A percentile compares a stretch with the other conserved stretches of the same genome.
These are phyloP conservation scores for Apiospora saccharicola DNA, from an alignment of 2,329 filamentous ascomycete species.

Conservation along the genomic window DNA sequence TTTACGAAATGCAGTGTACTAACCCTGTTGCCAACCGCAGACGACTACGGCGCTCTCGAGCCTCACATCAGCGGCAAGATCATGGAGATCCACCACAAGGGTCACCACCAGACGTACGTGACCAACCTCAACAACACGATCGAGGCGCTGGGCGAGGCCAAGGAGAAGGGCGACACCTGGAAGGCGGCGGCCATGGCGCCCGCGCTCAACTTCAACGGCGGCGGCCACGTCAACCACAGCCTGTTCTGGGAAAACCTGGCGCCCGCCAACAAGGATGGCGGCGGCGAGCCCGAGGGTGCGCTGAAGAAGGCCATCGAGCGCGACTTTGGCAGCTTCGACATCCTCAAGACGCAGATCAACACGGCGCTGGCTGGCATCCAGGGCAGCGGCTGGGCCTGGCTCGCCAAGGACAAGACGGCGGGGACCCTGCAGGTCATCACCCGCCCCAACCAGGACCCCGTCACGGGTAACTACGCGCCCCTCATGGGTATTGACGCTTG, in stretches of 20 bases:
- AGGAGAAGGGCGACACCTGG: conserved; percentile 55
- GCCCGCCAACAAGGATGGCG: conserved; percentile 40
- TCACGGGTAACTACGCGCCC: conserved; percentile 55
- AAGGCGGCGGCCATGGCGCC: conserved; percentile 41
- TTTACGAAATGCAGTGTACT: background rate
- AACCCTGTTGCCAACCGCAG: conserved; percentile 51
- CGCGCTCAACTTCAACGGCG: conserved; percentile 70
- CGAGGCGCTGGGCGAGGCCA: conserved; percentile 70
- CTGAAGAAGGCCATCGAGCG: conserved; percentile 57
- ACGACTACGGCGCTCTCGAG: conserved; percentile 97
- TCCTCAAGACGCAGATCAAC: conserved; percentile 62
- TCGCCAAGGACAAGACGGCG: conserved; percentile 60
- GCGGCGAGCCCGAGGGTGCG: conserved; percentile 59
- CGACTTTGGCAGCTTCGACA: conserved; percentile 62
- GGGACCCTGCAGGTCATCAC: conserved; percentile 65
- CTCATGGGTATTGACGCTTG: conserved; percentile 72
- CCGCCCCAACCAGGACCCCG: conserved; percentile 71
- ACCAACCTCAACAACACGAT: conserved; percentile 76
- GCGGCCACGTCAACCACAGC: conserved; percentile 71
- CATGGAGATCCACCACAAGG: conserved; percentile 86
- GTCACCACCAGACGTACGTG: conserved; percentile 85
- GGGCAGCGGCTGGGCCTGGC: conserved; percentile 74
- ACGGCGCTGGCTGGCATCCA: conserved; percentile 64
- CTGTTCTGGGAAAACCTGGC: conserved; percentile 77
- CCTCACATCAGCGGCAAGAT: conserved; percentile 78